A percentile compares a stretch with the other conserved stretches of the same genome.
Conservation (phyloP, 2,329 filamentous ascomycete genomes). For the Sarocladiaceae sp. region DNA sequence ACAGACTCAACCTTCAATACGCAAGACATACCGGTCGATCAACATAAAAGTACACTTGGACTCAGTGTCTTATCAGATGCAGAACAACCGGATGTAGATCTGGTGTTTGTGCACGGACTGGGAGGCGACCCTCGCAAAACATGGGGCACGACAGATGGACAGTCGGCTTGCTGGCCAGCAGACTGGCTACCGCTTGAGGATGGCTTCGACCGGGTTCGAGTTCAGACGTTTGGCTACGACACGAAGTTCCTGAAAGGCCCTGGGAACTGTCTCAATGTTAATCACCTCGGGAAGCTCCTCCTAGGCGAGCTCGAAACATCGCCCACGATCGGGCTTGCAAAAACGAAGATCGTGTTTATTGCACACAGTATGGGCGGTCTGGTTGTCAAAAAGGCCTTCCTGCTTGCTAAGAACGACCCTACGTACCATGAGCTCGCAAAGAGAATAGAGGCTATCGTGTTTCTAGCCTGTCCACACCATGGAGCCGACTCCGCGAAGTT, state of each 20-base stretch:
- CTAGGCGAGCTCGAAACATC: slow-evolving; percentile 21
- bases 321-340: slow-evolving; percentile 15
- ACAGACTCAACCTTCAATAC: neutral
- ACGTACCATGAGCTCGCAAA: slow-evolving; percentile 14
- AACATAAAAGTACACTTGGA: neutral
- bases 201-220: slow-evolving; percentile 21
- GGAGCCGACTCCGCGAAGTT: slow-evolving; percentile 23
- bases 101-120: slow-evolving; percentile 36
- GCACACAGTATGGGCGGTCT: slow-evolving; percentile 32
- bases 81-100: slow-evolving; percentile 20
- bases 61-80: slow-evolving; percentile 12
- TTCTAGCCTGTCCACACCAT: slow-evolving; percentile 27
- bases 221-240: slow-evolving; percentile 30
- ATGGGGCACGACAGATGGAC: slow-evolving; percentile 25
- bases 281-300: slow-evolving; percentile 27
- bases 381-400: slow-evolving; percentile 28
- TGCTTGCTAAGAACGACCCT: slow-evolving; percentile 19
- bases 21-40: neutral
- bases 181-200: slow-evolving; percentile 30
- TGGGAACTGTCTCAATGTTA: slow-evolving; percentile 23
- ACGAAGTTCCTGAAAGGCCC: slow-evolving; percentile 23
- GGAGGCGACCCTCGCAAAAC: slow-evolving; percentile 33
- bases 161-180: slow-evolving; percentile 31
- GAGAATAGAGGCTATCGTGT: slow-evolving; percentile 21
- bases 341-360: slow-evolving; percentile 23